phyloP scores from a whole-genome alignment of 2,329 filamentous ascomycete species.

The Xylariaceae sp. region DNA sequence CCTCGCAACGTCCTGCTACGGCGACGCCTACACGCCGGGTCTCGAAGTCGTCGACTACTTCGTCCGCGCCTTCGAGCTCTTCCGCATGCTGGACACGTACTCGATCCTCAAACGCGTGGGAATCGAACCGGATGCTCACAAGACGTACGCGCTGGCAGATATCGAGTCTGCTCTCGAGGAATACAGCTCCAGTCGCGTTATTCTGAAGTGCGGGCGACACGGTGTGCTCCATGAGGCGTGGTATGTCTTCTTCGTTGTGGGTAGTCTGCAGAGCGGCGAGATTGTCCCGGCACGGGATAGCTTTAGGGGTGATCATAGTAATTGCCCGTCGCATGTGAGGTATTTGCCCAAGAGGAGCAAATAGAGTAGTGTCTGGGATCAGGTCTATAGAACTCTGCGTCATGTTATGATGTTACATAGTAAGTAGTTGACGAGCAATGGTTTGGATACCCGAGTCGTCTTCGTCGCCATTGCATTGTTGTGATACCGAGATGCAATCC shows the following conservation, averaged over 20 bases:
- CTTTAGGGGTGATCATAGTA: conserved; percentile 36
- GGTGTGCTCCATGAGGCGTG: conserved; percentile 47
- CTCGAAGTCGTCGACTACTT: conserved; percentile 44
- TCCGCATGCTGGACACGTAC: conserved; percentile 41
- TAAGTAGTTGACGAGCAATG: background rate
- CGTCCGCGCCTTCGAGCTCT: conserved; percentile 38
- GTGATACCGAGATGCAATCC: background rate
- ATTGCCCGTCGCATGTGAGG: conserved; percentile 36
- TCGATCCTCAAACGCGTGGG: conserved; percentile 35
- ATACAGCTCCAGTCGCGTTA: conserved; percentile 41
- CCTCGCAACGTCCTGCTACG: conserved; percentile 59
- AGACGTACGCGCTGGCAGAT: conserved; percentile 40
- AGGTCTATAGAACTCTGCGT: background rate
- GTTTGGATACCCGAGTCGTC: background rate
- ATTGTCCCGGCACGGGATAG: conserved; percentile 41
- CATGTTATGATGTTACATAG: background rate
- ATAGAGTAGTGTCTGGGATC: background rate
- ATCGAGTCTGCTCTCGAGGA: conserved; percentile 40
- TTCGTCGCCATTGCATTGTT: background rate
- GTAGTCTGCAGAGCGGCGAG: conserved; percentile 45
- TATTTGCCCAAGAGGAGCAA: conserved; percentile 37
- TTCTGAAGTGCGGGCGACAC: conserved; percentile 39
- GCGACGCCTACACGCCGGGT: conserved; percentile 42
- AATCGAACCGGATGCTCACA: conserved; percentile 33
- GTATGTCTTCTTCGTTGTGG: conserved; percentile 50